Evolutionary conservation across 1,284 basidiomycete species (phyloP).

Genomic region (Moesziomyces aphidis): DNA sequence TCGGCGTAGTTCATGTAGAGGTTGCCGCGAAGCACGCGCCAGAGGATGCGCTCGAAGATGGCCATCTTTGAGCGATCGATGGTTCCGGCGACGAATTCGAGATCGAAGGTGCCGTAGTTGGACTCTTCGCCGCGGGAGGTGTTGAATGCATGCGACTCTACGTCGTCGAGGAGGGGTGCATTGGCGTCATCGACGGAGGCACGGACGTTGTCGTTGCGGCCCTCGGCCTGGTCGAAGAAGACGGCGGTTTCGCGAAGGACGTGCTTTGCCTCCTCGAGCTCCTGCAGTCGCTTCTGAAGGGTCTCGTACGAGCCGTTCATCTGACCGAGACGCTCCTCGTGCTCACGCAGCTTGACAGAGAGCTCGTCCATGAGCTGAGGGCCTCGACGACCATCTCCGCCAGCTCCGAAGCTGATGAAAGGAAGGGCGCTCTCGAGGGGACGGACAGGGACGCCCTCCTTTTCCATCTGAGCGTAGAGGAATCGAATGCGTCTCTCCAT

Average conservation of each 20-base stretch:
- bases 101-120: conserved; percentile 75
- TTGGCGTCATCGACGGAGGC: conserved; percentile 85
- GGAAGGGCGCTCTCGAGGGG: conserved; percentile 68
- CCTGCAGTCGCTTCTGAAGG: conserved; percentile 85
- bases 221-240: conserved; percentile 93
- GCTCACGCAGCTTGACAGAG: conserved; percentile 85
- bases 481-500: conserved; percentile 94
- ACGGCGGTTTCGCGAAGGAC: conserved; percentile 95
- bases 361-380: conserved; percentile 95
- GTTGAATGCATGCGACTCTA: conserved; percentile 73
- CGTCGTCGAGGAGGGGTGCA: conserved; percentile 87
- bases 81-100: conserved; percentile 91
- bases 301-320: conserved; percentile 96
- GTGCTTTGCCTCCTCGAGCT: conserved; percentile 88
- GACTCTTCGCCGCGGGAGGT: conserved; percentile 70
- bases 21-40: conserved; percentile 97
- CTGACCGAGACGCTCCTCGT: conserved; percentile 84
- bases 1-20: conserved; percentile 98
- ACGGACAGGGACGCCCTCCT: conserved; percentile 80
- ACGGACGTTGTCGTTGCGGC: conserved; percentile 81
- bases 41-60: conserved; percentile 96
- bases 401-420: conserved; percentile 53
- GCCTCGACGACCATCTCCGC: conserved; percentile 74
- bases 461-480: conserved; percentile 86
- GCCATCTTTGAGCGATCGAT: conserved; percentile 92